Evolutionary conservation across 495 filamentous ascomycete species (phyloP).

Genomic region (Endocarpon pusillum): DNA sequence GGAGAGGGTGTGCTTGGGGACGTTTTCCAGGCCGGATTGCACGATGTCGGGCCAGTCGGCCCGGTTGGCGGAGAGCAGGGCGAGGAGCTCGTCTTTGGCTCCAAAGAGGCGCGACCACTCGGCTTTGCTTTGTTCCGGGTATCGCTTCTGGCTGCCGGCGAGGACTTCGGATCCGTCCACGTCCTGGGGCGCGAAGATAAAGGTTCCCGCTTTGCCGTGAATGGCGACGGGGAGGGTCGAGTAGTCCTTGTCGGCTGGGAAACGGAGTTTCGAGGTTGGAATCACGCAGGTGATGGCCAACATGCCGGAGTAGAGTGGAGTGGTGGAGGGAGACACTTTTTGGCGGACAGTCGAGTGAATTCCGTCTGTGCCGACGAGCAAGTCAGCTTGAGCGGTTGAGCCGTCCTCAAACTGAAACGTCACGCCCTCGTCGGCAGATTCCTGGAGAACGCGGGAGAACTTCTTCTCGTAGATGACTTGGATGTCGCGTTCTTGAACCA

Average conservation of each 20-base stretch:
- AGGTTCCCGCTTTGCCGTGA: slow-evolving; percentile 23
- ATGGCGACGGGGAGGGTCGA: slow-evolving; percentile 27
- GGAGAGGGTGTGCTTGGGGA: slow-evolving; percentile 14
- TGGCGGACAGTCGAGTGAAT: slow-evolving; percentile 30
- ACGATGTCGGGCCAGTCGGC: slow-evolving; percentile 21
- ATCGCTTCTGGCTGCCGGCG: slow-evolving; percentile 22
- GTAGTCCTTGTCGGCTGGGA: slow-evolving; percentile 8
- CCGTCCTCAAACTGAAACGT: slow-evolving; percentile 26
- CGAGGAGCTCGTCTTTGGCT: slow-evolving; percentile 18
- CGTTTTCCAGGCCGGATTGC: slow-evolving; percentile 16
- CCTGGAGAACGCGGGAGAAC: slow-evolving; percentile 20
- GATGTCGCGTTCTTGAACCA: slow-evolving; percentile 19
- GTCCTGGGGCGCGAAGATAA: slow-evolving; percentile 29
- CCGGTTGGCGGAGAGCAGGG: slow-evolving; percentile 15
- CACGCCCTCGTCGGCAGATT: slow-evolving; percentile 16
- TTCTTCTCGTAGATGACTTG: slow-evolving; percentile 24
- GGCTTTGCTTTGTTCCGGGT: slow-evolving; percentile 15
- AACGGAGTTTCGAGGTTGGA: slow-evolving; percentile 10
- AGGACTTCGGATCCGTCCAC: slow-evolving; percentile 27
- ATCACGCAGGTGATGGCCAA: slow-evolving; percentile 17
- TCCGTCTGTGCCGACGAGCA: slow-evolving; percentile 32
- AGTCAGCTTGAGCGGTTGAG: slow-evolving; percentile 11
- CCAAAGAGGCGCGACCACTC: slow-evolving; percentile 18
- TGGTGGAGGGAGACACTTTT: slow-evolving; percentile 17
- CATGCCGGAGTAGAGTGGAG: slow-evolving; percentile 14